Evolutionary conservation across 768 basidiomycete species (phyloP), one percentile per base, ranked within the genome.

Genomic region (Naganishia vaughanmartiniae): DNA sequence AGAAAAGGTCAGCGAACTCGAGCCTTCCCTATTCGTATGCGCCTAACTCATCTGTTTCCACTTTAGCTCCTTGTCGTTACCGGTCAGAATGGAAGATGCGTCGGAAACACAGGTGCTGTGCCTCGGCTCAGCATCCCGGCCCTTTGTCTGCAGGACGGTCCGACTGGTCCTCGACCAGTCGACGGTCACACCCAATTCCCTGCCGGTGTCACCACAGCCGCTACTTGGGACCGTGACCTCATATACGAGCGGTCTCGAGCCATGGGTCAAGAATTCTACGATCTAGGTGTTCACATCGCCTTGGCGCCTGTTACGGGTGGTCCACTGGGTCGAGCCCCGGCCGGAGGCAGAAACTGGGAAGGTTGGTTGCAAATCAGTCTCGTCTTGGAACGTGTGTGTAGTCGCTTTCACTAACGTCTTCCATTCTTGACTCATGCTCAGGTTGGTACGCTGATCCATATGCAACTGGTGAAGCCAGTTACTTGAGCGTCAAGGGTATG

Each of bases 251-350:
- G 93, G 45, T 93, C 91, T 1, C 74, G 86, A 0, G 86, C 85
- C 57, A 90, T 96, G 86, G 93, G 93, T 14, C 77, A 84, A 65
- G 94, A 98, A 79, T 90, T 92, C 81, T 84, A 85, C 69, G 88
- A 87, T 24, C 92, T 93, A 76, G 58, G 70, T 34, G 48, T 71
- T 28, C 68, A 73, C 33, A 30, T 73, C 30, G 63, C 70, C 15
- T 39, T 70, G 48, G 67, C 58, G 26, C 45, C 55, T 5, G 75
- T 79, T 19, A 80, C 79, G 26, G 79, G 79, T 34, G 79, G 79
- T 34, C 78, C 79, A 14, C 66, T 80, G 1, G 79, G 56, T 12
- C 46, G 36, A 24, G 77, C 75, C 24, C 79, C 79, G 5, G 76
- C 71, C 33, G 74, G 74, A 17, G 79, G 79, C 7, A 70, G 79